Base-by-base conservation (phyloP, 441 rosid species). In the Jatropha podagrica region DNA sequence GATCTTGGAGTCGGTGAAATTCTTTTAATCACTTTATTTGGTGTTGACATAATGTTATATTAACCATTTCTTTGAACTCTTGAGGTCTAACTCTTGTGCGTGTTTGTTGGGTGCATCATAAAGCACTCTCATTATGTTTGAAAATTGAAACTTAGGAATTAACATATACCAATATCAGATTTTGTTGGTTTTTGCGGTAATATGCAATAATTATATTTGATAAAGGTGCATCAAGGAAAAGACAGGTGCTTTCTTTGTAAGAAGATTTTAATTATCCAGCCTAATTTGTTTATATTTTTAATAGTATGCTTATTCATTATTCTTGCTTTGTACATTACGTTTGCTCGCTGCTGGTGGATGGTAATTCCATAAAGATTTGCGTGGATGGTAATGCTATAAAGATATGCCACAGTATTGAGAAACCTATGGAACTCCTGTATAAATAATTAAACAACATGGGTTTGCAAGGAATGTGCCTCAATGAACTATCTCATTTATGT, bases 1-100 rank as follows among this genome's bases (percentile, higher is more conserved):
- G 46, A 1, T 74, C 20, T 61, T 52, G 38, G 23, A 68, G 26
- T 72, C 72, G 37, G 27, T 23, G n/a, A 52, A 56, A 73, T 20
- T 26, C 49, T 46, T 38, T 48, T 52, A 42, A 71, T 14, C 58
- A 55, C 20, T 17, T n/a, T 37, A 14, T 11, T 13, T 7, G 56
- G 23, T 14, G 58, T 26, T 14, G 32, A 32, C 32, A 42, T 55
- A 18, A 40, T 5, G 8, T 44, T 65, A 46, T 13, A 37, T 26
- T 38, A 56, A 37, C 37, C 52, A 20, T 65, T 15, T 20, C 42
- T 65, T 62, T 54, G 64, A 20, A 11, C 46, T 42, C 52, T 56
- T 40, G 44, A 37, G 13, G 44, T 46, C 1, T 59, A 46, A 6
- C 2, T 27, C 32, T 48, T 42, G n/a, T 32, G 32, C 9, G 9